Evolutionary conservation across 257 asterid species (phyloP), one percentile per base, ranked within the genome.

Genomic region (Solanum pinnatisectum): DNA sequence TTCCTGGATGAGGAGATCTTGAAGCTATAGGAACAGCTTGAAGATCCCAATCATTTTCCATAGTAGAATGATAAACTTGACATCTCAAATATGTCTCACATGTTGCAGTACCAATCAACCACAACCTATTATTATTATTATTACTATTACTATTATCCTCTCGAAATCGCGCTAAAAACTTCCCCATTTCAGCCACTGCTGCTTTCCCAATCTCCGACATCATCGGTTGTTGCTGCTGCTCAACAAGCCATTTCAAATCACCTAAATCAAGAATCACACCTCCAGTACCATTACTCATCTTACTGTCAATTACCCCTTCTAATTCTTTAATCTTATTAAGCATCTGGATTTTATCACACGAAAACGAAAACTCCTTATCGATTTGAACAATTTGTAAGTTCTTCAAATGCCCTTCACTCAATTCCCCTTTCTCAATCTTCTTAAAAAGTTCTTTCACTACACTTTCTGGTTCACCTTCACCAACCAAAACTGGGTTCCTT

Each of bases 41-140:
- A 83, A 97, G 94, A 93, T 97, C 98, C 99, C 98, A 97, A 88
- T 97, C 99, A 86, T 83, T 93, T 87, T 97, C 99, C 98, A 97
- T 93, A 46, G 98, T 89, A 42, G 98, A 93, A 94, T 97, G 99
- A 97, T 96, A 95, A 87, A 97, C 96, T 68, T 95, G 99, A 88
- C 99, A 96, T 90, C 99, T 94, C 94, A 95, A 91, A 91, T 93
- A 97, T 15, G 99, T 96, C 92, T 97, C 99, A 84, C 98, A 96
- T 3, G 98, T 95, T 2, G 99, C 99, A 68, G 97, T 94, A 84
- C 99, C 99, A n/a, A 97, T 93, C 89, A 97, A 90, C 99, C 98
- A 96, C 25, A 94, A 87, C 85, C 89, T 94, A 71, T 91, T 78
- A 32, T 14, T 14, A 68, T 15, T 39, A 39, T 14, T 46, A 46